Conservation (phyloP, 1,284 basidiomycete species). For the Cutaneotrichosporon mucoides region DNA sequence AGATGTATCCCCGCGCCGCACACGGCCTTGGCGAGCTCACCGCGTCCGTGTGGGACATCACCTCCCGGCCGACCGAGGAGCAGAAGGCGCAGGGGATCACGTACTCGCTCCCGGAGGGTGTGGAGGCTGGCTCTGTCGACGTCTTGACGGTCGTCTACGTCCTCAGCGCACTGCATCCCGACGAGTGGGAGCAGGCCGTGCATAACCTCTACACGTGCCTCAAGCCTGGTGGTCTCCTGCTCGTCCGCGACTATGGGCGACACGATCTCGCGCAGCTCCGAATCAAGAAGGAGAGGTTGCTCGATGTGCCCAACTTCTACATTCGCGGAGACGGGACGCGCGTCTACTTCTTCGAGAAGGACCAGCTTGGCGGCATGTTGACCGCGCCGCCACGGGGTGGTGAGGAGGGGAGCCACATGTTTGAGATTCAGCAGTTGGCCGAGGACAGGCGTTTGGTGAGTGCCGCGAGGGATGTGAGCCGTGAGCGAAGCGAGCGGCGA, state of each 20-base stretch:
- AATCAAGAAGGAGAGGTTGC: constrained; percentile 80
- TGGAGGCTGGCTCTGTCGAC: constrained; percentile 69
- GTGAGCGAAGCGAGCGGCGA: no score
- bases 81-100: constrained; percentile 1
- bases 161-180: constrained; percentile 85
- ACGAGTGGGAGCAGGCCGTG: constrained; percentile 83
- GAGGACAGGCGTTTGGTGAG: constrained; percentile 72
- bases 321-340: constrained; percentile 93
- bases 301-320: constrained; percentile 93
- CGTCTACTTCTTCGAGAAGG: constrained; percentile 86
- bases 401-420: constrained; percentile 50
- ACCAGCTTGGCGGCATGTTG: constrained; percentile 75
- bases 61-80: constrained; percentile 51
- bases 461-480: no score
- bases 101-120: constrained; percentile 58
- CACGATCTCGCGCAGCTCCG: constrained; percentile 91
- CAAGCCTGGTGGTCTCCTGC: constrained; percentile 78
- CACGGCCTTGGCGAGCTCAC: constrained; percentile 61
- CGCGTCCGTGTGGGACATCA: constrained; percentile 88
- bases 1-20: constrained; percentile 65
- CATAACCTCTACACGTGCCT: constrained; percentile 83
- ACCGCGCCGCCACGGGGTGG: constrained; percentile 54
- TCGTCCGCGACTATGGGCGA: constrained; percentile 92
- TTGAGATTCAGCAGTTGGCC: constrained; percentile 69
- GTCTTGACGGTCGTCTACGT: constrained; percentile 93